A percentile compares a stretch with the other conserved stretches of the same genome.
These are phyloP conservation scores for Hemisphaericaspora xylanilytica DNA, from an alignment of 1,139 yeast genomes.

Conservation along the genomic window DNA sequence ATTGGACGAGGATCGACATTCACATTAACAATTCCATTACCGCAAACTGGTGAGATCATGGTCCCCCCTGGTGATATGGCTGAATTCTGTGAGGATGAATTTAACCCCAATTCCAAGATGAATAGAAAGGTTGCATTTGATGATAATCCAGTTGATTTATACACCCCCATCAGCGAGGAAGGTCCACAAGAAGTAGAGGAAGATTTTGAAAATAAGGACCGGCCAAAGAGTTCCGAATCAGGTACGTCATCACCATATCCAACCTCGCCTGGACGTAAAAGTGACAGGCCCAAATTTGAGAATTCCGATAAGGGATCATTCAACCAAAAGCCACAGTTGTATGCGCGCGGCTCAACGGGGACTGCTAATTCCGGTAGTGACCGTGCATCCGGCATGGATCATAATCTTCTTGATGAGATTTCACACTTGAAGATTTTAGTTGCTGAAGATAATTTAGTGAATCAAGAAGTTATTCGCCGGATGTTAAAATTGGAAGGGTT, in stretches of 20 bases:
- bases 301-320: background rate
- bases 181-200: slow-evolving; percentile 8
- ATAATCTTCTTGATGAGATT: slow-evolving; percentile 28
- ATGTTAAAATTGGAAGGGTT: slow-evolving; percentile 84
- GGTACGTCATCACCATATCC: slow-evolving; percentile 1
- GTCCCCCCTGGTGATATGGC: slow-evolving; percentile 39
- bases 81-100: slow-evolving; percentile 45
- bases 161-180: slow-evolving; percentile 5
- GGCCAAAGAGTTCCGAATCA: background rate
- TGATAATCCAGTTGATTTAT: slow-evolving; percentile 16
- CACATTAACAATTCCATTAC: slow-evolving; percentile 73
- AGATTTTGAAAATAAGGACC: slow-evolving; percentile 6
- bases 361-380: slow-evolving; percentile 43
- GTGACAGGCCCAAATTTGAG: slow-evolving; percentile 2
- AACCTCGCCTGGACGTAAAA: background rate
- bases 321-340: slow-evolving; percentile 37
- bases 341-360: slow-evolving; percentile 54
- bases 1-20: slow-evolving; percentile 81
- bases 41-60: slow-evolving; percentile 62
- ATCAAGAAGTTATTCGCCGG: slow-evolving; percentile 84
- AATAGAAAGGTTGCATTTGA: slow-evolving; percentile 42
- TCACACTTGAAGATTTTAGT: slow-evolving; percentile 60
- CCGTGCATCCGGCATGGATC: slow-evolving; percentile 16
- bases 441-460: slow-evolving; percentile 93
- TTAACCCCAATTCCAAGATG: slow-evolving; percentile 35